phyloP scores from a whole-genome alignment of 257 asterid genomes.

The Vinca minor region DNA sequence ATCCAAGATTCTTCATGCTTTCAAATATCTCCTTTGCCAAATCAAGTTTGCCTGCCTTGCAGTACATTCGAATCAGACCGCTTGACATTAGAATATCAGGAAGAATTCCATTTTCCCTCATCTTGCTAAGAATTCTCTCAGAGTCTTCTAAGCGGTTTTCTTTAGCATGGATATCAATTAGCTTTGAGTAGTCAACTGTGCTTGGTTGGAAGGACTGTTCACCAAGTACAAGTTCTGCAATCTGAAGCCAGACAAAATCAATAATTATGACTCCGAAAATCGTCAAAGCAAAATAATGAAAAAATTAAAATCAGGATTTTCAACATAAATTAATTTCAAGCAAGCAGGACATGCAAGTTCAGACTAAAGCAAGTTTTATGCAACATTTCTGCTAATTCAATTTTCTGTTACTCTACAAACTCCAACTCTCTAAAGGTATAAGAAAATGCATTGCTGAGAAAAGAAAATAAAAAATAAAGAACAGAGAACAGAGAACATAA shows the following conservation, averaged over 20 bases:
- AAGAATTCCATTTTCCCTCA: constrained; percentile 53
- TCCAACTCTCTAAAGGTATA: not conserved
- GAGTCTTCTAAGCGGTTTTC: constrained; percentile 52
- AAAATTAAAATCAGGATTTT: not conserved
- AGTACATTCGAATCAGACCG: constrained; percentile 52
- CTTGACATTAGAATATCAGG: constrained; percentile 54
- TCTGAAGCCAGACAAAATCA: constrained; percentile 25
- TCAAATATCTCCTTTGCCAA: constrained; percentile 47
- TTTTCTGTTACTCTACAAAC: not conserved
- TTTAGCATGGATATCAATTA: constrained; percentile 48
- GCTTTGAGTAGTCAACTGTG: constrained; percentile 59
- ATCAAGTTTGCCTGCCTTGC: constrained; percentile 52
- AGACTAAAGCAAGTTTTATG: not conserved
- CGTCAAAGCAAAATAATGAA: not conserved
- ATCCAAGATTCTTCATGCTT: constrained; percentile 41
- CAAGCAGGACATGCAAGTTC: not conserved
- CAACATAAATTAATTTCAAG: not conserved
- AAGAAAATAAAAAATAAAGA: not conserved
- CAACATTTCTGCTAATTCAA: not conserved
- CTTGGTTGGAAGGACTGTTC: constrained; percentile 72
- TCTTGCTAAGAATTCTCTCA: constrained; percentile 62
- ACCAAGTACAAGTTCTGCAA: constrained; percentile 63
- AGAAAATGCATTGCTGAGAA: not conserved
- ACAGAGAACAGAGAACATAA: too few species aligned
- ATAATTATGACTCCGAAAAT: constrained; percentile 5